Evolutionary conservation across 106 monocot genomes (phyloP).

Genomic region (Dendrobium chrysotoxum): DNA sequence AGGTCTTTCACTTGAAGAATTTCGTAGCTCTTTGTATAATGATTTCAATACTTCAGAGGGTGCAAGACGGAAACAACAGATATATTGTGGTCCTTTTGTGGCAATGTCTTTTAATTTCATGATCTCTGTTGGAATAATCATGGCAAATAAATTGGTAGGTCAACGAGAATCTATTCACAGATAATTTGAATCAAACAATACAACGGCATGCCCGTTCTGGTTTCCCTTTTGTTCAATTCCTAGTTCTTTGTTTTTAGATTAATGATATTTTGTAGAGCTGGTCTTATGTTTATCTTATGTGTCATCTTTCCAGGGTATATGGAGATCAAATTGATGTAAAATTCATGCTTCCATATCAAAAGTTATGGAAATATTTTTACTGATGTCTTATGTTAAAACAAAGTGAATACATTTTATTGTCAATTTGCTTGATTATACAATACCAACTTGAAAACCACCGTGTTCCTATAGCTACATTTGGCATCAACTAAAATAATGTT

Average conservation of each 20-base stretch:
- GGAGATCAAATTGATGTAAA: not conserved
- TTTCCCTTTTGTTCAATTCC: not conserved
- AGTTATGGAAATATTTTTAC: not conserved
- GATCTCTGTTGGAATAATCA: constrained; percentile 88
- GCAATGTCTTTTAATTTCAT: constrained; percentile 80
- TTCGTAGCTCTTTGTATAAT: constrained; percentile 59
- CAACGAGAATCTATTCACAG: not conserved
- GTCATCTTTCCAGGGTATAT: not conserved
- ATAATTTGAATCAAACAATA: not conserved
- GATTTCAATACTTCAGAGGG: constrained; percentile 86
- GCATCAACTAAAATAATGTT: not conserved
- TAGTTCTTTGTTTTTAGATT: not conserved
- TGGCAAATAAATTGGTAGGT: constrained; percentile 82
- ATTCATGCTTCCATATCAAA: not conserved
- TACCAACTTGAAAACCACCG: not conserved
- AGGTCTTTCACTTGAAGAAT: constrained; percentile 82
- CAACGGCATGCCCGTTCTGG: not conserved
- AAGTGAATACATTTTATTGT: not conserved
- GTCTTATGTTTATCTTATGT: not conserved
- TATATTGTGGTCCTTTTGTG: constrained; percentile 70
- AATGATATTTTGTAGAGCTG: not conserved
- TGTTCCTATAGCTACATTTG: not conserved
- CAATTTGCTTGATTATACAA: not conserved
- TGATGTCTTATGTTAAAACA: too few relatives aligned
- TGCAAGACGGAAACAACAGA: constrained; percentile 78